Evolutionary conservation across 169 alveolate genomes (phyloP), one percentile per base, ranked within the genome.

Genomic region (Cryptosporidium tyzzeri): DNA sequence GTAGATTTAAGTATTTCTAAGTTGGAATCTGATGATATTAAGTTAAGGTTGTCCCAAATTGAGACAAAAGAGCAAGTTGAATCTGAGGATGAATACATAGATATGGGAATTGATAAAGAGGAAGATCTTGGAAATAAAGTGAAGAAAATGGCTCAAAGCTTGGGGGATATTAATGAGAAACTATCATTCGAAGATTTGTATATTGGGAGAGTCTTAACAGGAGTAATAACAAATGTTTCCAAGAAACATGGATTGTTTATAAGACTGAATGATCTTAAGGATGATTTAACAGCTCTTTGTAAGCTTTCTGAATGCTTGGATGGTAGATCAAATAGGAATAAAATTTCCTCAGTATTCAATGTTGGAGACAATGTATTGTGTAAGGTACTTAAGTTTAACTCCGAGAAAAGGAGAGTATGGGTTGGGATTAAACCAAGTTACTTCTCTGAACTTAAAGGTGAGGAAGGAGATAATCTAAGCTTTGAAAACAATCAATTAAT

Each of bases 1-100:
- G 33, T 80, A 21, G 89, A 80, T n/a, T 65, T 80, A 70, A 80
- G 89, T 41, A 37, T 80, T 35, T 80, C 75, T 2, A 80, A 65
- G 51, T 41, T 80, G 7, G 69, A 80, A 2, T 62, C 80, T 14
- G 89, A 80, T 45, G 75, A 80, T 48, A 59, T 80, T 16, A 80
- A 62, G 51, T 21, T 80, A n/a, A 80, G 75, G 21, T 21, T 80
- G 12, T 80, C 89, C 41, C 89, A 80, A 41, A 41, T 55, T 44
- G 80, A 69, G 12, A 48, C 26, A 3, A 69, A 50, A 12, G 37
- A 70, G 23, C 23, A 26, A 14, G 37, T 21, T 9, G 85, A 71
- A 10, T 9, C 70, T 55, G 23, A n/a, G 55, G 12, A 29, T 6
- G 37, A 45, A 9, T 26, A 23, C 5, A 16, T 18, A 23, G 10